phyloP scores from a whole-genome alignment of 2,329 filamentous ascomycete genomes.

The Fulvia fulva region DNA sequence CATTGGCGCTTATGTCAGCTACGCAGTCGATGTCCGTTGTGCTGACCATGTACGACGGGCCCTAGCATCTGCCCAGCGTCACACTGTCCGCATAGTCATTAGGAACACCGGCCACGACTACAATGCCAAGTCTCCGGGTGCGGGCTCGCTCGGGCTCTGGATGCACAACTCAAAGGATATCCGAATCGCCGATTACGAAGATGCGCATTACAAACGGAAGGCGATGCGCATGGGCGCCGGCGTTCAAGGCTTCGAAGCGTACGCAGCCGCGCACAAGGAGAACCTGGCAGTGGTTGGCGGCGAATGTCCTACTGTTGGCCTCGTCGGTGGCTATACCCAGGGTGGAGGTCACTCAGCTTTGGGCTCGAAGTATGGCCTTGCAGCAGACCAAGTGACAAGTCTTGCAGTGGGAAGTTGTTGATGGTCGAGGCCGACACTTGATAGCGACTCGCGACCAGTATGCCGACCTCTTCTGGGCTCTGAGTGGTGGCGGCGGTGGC shows the following conservation, averaged over 20 bases:
- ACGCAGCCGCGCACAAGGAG: constrained; percentile 42
- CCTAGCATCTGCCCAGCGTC: constrained; percentile 19
- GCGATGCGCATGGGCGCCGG: constrained; percentile 54
- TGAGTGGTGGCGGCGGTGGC: constrained; percentile 57
- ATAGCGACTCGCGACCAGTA: constrained; percentile 48
- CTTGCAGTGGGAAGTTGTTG: constrained; percentile 48
- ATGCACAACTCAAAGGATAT: constrained; percentile 53
- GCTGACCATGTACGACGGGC: constrained; percentile 4
- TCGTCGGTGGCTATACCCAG: constrained; percentile 58
- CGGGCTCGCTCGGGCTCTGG: constrained; percentile 55
- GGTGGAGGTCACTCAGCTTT: constrained; percentile 58
- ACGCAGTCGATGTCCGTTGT: constrained; percentile 26
- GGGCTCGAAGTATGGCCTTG: constrained; percentile 53
- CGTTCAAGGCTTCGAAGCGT: constrained; percentile 48
- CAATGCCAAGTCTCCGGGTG: constrained; percentile 59
- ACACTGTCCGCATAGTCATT: constrained; percentile 51
- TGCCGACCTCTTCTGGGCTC: constrained; percentile 60
- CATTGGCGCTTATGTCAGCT: constrained; percentile 42
- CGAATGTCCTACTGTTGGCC: constrained; percentile 51
- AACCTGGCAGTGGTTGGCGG: constrained; percentile 54
- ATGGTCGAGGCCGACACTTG: constrained; percentile 47
- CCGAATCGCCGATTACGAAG: constrained; percentile 41
- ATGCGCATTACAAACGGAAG: constrained; percentile 44
- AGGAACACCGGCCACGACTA: constrained; percentile 41
- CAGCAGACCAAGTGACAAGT: constrained; percentile 59